Evolutionary conservation across 2,329 filamentous ascomycete genomes (phyloP), one percentile per base, ranked within the genome.

Genomic region (Neofusicoccum laricinum): DNA sequence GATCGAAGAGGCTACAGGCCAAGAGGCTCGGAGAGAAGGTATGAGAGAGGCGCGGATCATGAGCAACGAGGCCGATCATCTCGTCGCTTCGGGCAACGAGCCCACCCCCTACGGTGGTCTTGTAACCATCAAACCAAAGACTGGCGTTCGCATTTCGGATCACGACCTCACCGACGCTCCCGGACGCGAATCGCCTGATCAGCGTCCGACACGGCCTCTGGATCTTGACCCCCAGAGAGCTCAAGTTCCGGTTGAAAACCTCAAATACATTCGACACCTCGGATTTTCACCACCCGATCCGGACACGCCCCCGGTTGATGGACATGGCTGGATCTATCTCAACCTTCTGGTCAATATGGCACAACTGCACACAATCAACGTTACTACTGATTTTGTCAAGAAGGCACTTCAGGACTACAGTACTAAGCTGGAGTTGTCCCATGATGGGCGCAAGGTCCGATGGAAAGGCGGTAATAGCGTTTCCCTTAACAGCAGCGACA

Each of bases 281-380:
- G 90, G 90, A 11, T 81, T 92, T 67, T 82, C 85, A 0, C 86
- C 87, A 0, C 86, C 87, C 0, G 82, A 89, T 53, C 50, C 50
- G n/a, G 62, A 64, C 8, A 51, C 11, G 6, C 32, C 49, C 2
- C 62, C 62, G 1, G 78, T 78, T 10, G 83, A 87, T 0, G 88
- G 89, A 63, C 87, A 92, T 30, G 90, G 90, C 4, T 95, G 91
- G 91, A 87, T 94, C 0, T 94, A 93, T 69, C 78, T 95, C 6
- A 95, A 95, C 69, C 78, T 96, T 0, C 81, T 96, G 1, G 88
- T 89, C 72, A 93, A 90, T 71, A 85, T 96, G 81, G 92, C 92
- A 0, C 92, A 96, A 76, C 79, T 96, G 17, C 92, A 96, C 70
- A 94, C 93, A 0, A 84, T 95, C 69, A 93, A 92, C 65, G 91